Percentiles rank a stretch among this genome's conserved stretches.
phyloP scores from a whole-genome alignment of 225 moss, liverwort and hornwort genomes.

The Physcomitrellopsis africana region DNA sequence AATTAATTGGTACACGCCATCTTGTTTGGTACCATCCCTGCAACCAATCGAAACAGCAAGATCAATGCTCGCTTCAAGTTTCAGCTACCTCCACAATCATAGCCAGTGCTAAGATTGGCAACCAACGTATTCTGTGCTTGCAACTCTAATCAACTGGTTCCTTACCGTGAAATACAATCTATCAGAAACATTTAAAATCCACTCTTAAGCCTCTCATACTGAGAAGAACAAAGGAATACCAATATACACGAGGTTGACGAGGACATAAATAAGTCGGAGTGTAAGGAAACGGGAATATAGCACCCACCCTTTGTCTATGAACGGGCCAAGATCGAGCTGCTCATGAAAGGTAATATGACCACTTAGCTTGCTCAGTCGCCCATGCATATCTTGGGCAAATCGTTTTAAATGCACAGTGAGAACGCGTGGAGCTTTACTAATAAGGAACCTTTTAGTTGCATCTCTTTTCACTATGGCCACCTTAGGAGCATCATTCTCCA shows the following conservation, averaged over 20 bases:
- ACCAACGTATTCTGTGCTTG: background rate
- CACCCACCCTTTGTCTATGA: conserved; percentile 71
- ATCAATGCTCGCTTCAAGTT: background rate
- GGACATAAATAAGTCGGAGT: background rate
- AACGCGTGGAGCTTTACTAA: conserved; percentile 80
- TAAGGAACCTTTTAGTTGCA: conserved; percentile 69
- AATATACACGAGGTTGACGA: background rate
- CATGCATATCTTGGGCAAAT: conserved; percentile 89
- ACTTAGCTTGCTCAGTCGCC: conserved; percentile 81
- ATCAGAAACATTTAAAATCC: background rate
- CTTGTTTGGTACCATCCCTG: conserved; percentile 62
- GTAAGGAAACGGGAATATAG: background rate
- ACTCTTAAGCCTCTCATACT: background rate
- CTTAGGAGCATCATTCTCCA: conserved; percentile 39
- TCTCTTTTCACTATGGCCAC: conserved; percentile 67
- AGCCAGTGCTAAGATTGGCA: background rate
- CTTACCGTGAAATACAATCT: background rate
- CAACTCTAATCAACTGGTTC: background rate
- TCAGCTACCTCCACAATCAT: background rate
- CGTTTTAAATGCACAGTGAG: conserved; percentile 89
- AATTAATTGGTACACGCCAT: conserved; percentile 68
- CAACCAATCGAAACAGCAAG: conserved; percentile 29
- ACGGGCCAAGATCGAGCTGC: conserved; percentile 80
- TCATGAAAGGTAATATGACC: conserved; percentile 80
- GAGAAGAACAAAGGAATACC: background rate